phyloP scores from a whole-genome alignment of 805 yeast species.

The Nakazawaea wickerhamii region DNA sequence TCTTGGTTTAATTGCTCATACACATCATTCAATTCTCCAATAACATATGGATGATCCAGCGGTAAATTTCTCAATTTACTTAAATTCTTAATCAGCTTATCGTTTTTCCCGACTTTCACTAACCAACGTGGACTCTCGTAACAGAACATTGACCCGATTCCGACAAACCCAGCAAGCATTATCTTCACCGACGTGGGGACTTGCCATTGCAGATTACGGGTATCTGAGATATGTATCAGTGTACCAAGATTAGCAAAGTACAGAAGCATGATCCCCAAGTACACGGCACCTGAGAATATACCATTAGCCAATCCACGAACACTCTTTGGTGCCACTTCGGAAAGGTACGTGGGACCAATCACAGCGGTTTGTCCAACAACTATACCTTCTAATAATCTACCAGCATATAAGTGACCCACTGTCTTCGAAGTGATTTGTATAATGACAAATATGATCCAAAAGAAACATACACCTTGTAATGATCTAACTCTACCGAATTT shows the following conservation, averaged over 20 bases:
- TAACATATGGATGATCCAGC: conserved; percentile 41
- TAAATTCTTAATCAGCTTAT: conserved; percentile 35
- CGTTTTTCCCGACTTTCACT: conserved; percentile 35
- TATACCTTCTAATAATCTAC: conserved; percentile 51
- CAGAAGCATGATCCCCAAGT: conserved; percentile 45
- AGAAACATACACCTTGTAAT: conserved; percentile 35
- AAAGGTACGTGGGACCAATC: conserved; percentile 48
- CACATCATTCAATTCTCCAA: conserved; percentile 46
- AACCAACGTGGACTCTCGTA: conserved; percentile 50
- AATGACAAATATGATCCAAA: conserved; percentile 40
- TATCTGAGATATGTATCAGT: conserved; percentile 35
- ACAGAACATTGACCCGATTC: conserved; percentile 38
- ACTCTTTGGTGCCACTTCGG: conserved; percentile 48
- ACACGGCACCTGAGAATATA: conserved; percentile 54
- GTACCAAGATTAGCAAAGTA: conserved; percentile 49
- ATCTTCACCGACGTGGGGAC: conserved; percentile 45
- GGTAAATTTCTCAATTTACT: conserved; percentile 30
- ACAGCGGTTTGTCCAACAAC: conserved; percentile 53
- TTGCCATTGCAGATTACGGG: conserved; percentile 43
- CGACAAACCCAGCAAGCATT: conserved; percentile 38
- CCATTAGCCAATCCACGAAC: conserved; percentile 49
- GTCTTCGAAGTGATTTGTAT: conserved; percentile 41
- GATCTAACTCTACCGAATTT: conserved; percentile 48
- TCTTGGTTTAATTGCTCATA: conserved; percentile 40
- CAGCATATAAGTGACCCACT: conserved; percentile 50